phyloP scores from a whole-genome alignment of 371 early-diverging fungal genomes.

The Phascolomyces articulosus region DNA sequence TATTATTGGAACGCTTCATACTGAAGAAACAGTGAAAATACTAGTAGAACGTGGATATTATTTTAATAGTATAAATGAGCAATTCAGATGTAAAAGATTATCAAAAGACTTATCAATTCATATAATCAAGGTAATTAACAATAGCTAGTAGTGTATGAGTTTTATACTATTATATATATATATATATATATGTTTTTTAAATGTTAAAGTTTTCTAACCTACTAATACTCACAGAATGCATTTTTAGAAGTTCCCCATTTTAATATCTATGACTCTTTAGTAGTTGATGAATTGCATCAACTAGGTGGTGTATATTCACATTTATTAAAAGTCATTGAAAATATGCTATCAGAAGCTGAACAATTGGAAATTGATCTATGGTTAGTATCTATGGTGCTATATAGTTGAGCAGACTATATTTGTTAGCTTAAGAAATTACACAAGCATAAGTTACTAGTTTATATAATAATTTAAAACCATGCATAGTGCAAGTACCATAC shows the following conservation, averaged over 20 bases:
- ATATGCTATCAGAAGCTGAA: not conserved
- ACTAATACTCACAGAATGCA: constrained; percentile 9
- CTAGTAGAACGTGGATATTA: not conserved
- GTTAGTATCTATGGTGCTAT: no score
- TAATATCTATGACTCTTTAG: constrained; percentile 2
- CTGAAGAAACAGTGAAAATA: no score
- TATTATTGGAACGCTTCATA: no score
- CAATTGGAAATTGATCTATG: no score
- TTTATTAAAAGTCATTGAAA: constrained; percentile 1
- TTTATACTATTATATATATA: no score
- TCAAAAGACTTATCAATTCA: not conserved
- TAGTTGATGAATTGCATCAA: constrained; percentile 12
- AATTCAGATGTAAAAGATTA: not conserved
- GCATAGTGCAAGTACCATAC: not conserved
- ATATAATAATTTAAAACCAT: not conserved
- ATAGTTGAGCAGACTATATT: no score
- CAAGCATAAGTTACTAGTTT: no score
- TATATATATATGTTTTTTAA: no score
- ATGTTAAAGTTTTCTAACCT: no score
- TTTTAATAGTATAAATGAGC: not conserved
- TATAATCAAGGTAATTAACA: not conserved
- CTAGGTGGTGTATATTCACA: constrained; percentile 7
- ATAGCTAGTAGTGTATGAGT: no score
- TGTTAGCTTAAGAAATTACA: no score
- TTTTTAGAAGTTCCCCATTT: constrained; percentile 7